Evolutionary conservation across 371 early-diverging fungal genomes (phyloP), one percentile per base, ranked within the genome.

Genomic region (Capniomyces stellatus): DNA sequence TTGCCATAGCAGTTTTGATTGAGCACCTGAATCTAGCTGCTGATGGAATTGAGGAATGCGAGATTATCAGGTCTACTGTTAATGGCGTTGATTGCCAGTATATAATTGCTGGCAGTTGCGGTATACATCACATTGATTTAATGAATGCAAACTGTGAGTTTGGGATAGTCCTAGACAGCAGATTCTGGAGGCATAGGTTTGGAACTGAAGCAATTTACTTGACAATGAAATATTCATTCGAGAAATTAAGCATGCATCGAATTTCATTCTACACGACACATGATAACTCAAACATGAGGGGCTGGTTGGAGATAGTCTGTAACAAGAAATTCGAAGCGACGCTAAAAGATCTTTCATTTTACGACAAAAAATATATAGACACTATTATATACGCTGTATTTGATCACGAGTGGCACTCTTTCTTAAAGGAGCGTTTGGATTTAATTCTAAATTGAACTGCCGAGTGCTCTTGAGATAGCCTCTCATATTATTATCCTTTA

Each of bases 111-210:
- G 66, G 66, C 10, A 61, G 57, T 52, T 66, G 66, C 21, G 66
- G 66, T 0, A 30, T 66, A 30, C 56, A 57, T 44, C 49, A 58
- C 28, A 55, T 66, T 8, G 61, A 63, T 4, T 31, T 43, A 25
- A 22, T 4, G 4, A 55, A 60, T 43, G 58, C 54, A 12, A 47
- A 52, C 29, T 28, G 58, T 2, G 62, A 63, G 21, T 60, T 62
- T 0, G 67, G 66, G 2, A 61, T 66, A 15, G 63, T 66, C 15
- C 29, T 66, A 21, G 66, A 66, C 19, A 50, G 59, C 35, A 48
- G 65, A 43, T 56, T 66, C 41, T 66, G 66, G 66, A 57, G 67
- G 19, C 43, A 62, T 2, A 66, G 58, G 4, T 50, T 57, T 10
- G 59, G 65, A 55, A 57, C 56, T 4, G 66, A 54, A 15, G 52